A percentile compares a stretch with the other conserved stretches of the same genome.
Conservation (phyloP, 2,329 filamentous ascomycete species). For the Aspergillus pseudoterreus region DNA sequence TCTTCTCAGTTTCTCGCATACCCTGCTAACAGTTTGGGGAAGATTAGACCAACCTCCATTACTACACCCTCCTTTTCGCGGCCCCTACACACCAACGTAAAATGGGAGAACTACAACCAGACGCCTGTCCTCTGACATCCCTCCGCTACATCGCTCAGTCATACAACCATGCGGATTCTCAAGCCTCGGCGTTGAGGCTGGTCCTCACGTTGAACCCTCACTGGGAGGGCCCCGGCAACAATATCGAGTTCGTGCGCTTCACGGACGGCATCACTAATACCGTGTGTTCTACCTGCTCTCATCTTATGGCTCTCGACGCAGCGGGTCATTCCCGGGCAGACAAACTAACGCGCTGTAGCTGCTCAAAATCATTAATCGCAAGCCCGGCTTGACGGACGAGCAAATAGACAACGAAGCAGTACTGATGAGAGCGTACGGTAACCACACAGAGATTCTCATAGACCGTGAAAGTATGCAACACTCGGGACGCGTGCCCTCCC, state of each 20-base stretch:
- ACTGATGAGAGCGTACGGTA: slow-evolving; percentile 87
- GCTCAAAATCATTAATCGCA: slow-evolving; percentile 48
- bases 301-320: slow-evolving; percentile 14
- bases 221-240: slow-evolving; percentile 70
- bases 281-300: slow-evolving; percentile 40
- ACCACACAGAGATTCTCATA: slow-evolving; percentile 91
- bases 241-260: slow-evolving; percentile 83
- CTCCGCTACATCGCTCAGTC: slow-evolving; percentile 63
- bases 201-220: slow-evolving; percentile 76
- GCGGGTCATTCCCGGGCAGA: neutral
- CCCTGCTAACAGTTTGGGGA: neutral
- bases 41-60: neutral
- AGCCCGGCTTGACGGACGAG: slow-evolving; percentile 66
- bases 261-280: slow-evolving; percentile 99
- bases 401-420: slow-evolving; percentile 81
- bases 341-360: slow-evolving; percentile 32
- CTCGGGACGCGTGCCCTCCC: slow-evolving; percentile 4
- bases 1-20: neutral
- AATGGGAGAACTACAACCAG: slow-evolving; percentile 21
- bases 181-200: slow-evolving; percentile 73
- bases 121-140: slow-evolving; percentile 9
- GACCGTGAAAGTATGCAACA: slow-evolving; percentile 76
- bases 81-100: neutral
- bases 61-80: neutral
- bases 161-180: slow-evolving; percentile 74